phyloP scores from a whole-genome alignment of 1,139 yeast species.

The Pichia sp. region DNA sequence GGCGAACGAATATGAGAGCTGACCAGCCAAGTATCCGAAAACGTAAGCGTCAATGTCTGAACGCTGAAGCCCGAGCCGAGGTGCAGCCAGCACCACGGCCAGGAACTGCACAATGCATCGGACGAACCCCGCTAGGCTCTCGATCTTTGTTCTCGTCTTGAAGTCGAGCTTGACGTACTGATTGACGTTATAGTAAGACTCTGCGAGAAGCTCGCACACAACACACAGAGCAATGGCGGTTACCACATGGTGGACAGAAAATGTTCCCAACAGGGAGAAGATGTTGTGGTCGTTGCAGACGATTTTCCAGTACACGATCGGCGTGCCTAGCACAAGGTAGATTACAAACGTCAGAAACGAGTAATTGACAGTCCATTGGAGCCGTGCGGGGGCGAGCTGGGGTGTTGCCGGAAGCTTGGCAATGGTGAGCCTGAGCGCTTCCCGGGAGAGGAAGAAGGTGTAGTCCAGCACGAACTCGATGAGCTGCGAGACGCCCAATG shows the following conservation, averaged over 20 bases:
- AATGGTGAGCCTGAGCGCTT: conserved; percentile 72
- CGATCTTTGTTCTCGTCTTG: conserved; percentile 63
- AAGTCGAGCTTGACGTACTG: conserved; percentile 63
- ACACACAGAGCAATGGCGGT: not conserved
- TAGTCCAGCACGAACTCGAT: conserved; percentile 71
- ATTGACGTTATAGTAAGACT: conserved; percentile 71
- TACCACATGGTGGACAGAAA: not conserved
- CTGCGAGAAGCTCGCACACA: conserved; percentile 60
- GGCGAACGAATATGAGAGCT: conserved; percentile 57
- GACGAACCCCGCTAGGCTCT: conserved; percentile 49
- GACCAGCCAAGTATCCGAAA: conserved; percentile 72
- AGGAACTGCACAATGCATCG: conserved; percentile 62
- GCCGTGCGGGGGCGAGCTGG: not conserved
- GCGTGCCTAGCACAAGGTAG: conserved; percentile 7
- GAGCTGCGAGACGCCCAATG: conserved; percentile 77
- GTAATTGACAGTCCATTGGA: conserved; percentile 64
- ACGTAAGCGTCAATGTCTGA: conserved; percentile 29
- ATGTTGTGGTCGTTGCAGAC: not conserved
- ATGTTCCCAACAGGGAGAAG: not conserved
- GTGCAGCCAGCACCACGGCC: conserved; percentile 12
- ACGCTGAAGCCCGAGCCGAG: conserved; percentile 2
- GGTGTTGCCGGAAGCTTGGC: conserved; percentile 46
- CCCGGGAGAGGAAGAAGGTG: conserved; percentile 72
- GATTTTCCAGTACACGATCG: conserved; percentile 15
- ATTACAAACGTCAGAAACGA: conserved; percentile 57